A percentile compares a stretch with the other conserved stretches of the same genome.
phyloP scores from a whole-genome alignment of 2,329 filamentous ascomycete genomes.

The Dactylellina leptospora region DNA sequence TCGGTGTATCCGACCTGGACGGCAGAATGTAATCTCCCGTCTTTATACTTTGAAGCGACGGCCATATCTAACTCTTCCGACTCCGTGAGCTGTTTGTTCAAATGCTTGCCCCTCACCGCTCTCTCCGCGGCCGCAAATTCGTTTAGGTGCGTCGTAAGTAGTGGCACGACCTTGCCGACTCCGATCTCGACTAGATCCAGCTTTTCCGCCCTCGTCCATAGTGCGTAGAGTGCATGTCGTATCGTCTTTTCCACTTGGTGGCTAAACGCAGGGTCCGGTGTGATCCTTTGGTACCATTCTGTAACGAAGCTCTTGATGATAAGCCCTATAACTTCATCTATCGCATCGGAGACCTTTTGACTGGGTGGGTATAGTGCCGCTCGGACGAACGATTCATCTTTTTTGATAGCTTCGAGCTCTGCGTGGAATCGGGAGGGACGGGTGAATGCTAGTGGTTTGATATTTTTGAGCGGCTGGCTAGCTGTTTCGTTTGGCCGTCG shows the following conservation, averaged over 20 bases:
- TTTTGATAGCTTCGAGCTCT: conserved; percentile 52
- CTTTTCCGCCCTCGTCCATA: conserved; percentile 76
- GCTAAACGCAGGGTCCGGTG: conserved; percentile 78
- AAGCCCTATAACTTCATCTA: conserved; percentile 80
- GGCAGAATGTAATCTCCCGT: conserved; percentile 87
- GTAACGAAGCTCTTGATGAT: conserved; percentile 84
- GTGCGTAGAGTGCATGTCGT: conserved; percentile 73
- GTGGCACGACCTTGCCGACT: conserved; percentile 83
- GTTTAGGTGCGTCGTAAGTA: conserved; percentile 85
- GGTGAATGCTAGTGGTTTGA: conserved; percentile 55
- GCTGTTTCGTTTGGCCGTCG: conserved; percentile 43
- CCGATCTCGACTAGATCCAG: conserved; percentile 85
- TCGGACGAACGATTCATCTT: conserved; percentile 54
- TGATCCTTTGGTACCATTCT: conserved; percentile 89
- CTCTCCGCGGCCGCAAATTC: conserved; percentile 92
- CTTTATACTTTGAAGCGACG: conserved; percentile 91
- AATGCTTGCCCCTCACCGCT: conserved; percentile 82
- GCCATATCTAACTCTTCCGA: conserved; percentile 95
- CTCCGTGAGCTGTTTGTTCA: conserved; percentile 90
- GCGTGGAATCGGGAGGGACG: conserved; percentile 50
- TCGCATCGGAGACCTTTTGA: conserved; percentile 77
- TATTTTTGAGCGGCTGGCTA: conserved; percentile 52
- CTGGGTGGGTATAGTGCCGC: conserved; percentile 77
- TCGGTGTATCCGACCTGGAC: conserved; percentile 84
- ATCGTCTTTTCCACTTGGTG: conserved; percentile 86